Conservation (phyloP, 1,284 basidiomycete species). For the Ceratobasidium sp. region DNA sequence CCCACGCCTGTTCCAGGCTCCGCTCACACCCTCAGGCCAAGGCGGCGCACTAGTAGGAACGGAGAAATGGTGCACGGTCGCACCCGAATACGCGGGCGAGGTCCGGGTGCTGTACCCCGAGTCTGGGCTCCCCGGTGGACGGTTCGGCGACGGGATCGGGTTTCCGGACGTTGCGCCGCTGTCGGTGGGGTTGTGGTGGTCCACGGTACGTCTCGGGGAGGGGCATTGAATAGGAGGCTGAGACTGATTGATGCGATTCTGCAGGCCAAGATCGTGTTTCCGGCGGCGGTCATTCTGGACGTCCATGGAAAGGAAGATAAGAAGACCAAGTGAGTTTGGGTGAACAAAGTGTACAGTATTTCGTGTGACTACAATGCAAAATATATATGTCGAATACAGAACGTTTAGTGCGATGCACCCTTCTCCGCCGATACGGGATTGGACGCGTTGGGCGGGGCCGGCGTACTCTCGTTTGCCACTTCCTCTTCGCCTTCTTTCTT, state of each 20-base stretch:
- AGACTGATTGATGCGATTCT: too few species aligned
- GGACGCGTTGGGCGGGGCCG: conserved; percentile 16
- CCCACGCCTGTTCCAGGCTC: conserved; percentile 12
- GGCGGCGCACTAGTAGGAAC: conserved; percentile 15
- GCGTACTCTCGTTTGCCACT: background rate
- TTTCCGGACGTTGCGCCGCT: conserved; percentile 30
- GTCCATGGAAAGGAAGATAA: conserved; percentile 16
- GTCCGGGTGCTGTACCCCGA: conserved; percentile 32
- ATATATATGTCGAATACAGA: background rate
- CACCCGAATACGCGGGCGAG: background rate
- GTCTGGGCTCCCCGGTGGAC: conserved; percentile 6
- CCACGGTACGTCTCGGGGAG: conserved; percentile 1
- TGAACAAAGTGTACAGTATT: background rate
- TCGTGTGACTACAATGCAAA: background rate
- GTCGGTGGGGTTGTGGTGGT: conserved; percentile 23
- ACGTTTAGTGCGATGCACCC: background rate
- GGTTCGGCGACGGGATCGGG: conserved; percentile 27
- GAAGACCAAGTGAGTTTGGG: conserved; percentile 28
- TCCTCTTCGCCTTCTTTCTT: background rate
- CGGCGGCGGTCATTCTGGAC: conserved; percentile 11
- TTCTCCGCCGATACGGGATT: conserved; percentile 5
- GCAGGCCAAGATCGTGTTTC: conserved; percentile 19
- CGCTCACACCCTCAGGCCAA: background rate
- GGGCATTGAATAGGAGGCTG: background rate
- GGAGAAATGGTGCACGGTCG: conserved; percentile 29